These are phyloP conservation scores for Colletotrichum karsti DNA, from an alignment of 2,329 filamentous ascomycete genomes.

Conservation along the genomic window DNA sequence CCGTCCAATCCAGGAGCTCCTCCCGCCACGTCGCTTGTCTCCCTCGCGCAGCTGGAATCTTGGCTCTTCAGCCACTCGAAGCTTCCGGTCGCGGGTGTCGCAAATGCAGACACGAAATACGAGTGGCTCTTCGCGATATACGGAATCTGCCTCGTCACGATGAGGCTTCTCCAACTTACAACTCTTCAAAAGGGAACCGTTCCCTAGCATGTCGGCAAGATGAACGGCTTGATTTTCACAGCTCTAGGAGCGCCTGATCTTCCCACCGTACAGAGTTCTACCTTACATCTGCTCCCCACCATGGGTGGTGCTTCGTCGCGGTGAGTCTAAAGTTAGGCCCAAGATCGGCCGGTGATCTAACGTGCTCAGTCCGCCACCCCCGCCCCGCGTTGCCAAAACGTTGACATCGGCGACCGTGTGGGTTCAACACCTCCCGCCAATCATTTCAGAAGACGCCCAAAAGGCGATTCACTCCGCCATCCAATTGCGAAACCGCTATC, in stretches of 20 bases:
- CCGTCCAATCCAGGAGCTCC: not conserved
- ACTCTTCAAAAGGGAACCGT: not conserved
- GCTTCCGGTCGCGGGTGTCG: not conserved
- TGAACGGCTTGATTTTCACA: not conserved
- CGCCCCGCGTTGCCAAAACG: conserved; percentile 22
- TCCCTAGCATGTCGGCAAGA: not conserved
- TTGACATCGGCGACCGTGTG: conserved; percentile 19
- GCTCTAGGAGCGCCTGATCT: not conserved
- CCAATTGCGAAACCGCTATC: conserved; percentile 15
- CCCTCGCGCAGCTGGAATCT: not conserved
- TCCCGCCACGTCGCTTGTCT: not conserved
- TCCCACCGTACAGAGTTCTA: not conserved
- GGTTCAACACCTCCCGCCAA: conserved; percentile 28
- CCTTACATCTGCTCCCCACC: not conserved
- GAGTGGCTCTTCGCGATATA: not conserved
- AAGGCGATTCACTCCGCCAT: conserved; percentile 19
- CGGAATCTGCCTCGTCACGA: not conserved
- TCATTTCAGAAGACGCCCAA: conserved; percentile 16
- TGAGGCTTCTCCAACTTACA: not conserved
- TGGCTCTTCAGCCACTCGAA: conserved; percentile 1
- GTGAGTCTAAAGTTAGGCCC: not conserved
- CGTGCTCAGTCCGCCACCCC: conserved; percentile 8
- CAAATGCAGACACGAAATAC: conserved; percentile 19
- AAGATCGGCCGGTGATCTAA: not conserved
- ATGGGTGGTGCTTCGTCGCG: conserved; percentile 22